Percentiles rank a stretch among this genome's conserved stretches.
Evolutionary conservation across 2,329 filamentous ascomycete genomes (phyloP).

Genomic region (Fusarium zealandicum): DNA sequence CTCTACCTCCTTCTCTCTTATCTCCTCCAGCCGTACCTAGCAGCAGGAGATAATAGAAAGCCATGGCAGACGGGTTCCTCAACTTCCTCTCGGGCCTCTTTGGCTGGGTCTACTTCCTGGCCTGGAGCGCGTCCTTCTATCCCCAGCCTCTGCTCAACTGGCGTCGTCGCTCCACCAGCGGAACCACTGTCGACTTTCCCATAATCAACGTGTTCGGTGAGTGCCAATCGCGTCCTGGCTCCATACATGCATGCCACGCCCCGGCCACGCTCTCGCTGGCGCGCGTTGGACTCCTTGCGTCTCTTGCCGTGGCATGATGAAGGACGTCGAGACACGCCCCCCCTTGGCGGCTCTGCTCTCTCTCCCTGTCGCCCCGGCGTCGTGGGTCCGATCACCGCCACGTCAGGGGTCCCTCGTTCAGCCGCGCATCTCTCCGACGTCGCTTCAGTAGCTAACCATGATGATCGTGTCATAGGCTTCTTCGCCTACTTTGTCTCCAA

Average conservation of each 20-base stretch:
- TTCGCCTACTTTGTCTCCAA: slow-evolving; percentile 79
- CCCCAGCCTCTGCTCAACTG: slow-evolving; percentile 87
- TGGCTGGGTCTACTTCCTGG: slow-evolving; percentile 78
- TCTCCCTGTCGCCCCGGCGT: background rate
- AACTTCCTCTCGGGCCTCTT: slow-evolving; percentile 63
- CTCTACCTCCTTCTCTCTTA: background rate
- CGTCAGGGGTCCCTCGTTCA: slow-evolving; percentile 3
- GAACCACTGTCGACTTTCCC: slow-evolving; percentile 88
- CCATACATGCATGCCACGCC: background rate
- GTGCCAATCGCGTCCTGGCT: slow-evolving; percentile 23
- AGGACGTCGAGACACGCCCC: slow-evolving; percentile 20
- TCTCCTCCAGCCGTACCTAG: background rate
- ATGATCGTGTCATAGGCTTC: slow-evolving; percentile 61
- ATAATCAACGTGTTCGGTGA: slow-evolving; percentile 71
- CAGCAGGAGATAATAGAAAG: background rate
- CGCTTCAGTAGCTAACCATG: slow-evolving; percentile 25
- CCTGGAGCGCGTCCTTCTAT: slow-evolving; percentile 92
- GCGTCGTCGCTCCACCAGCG: slow-evolving; percentile 76
- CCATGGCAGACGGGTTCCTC: slow-evolving; percentile 51
- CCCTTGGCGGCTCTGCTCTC: slow-evolving; percentile 7
- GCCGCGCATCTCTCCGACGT: background rate
- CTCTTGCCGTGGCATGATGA: slow-evolving; percentile 26
- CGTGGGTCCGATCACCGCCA: slow-evolving; percentile 24
- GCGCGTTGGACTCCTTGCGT: background rate
- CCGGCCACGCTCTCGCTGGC: background rate